Conservation (phyloP, 257 asterid genomes). For the Solanum habrochaites region DNA sequence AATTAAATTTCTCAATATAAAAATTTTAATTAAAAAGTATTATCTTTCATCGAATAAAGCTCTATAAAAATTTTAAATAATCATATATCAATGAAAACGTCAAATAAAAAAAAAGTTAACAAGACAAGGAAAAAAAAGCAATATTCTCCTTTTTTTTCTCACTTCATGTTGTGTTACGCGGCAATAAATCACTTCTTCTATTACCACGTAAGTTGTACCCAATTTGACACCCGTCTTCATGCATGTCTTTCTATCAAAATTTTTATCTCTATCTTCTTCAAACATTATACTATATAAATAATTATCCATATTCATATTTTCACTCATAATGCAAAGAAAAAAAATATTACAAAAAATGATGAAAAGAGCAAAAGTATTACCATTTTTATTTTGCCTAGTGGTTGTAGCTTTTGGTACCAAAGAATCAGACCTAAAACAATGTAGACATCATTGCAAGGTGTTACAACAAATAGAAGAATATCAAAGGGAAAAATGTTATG, state of each 20-base stretch:
- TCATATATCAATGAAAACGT: too few species aligned
- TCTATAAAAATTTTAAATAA: too few species aligned
- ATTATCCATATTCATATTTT: neutral
- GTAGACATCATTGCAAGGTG: slow-evolving; percentile 22
- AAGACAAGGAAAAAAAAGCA: neutral
- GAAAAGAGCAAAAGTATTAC: neutral
- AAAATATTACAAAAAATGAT: neutral
- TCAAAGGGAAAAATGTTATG: slow-evolving; percentile 2
- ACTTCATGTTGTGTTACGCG: neutral
- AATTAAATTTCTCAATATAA: too few species aligned
- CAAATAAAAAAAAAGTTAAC: too few species aligned
- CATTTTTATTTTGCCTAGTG: slow-evolving; percentile 1
- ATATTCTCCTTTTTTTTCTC: too few species aligned
- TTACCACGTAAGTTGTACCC: slow-evolving; percentile 13
- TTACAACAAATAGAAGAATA: neutral
- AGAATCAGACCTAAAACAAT: slow-evolving; percentile 16
- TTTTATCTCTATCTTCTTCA: slow-evolving; percentile 1
- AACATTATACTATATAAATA: neutral
- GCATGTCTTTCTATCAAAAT: slow-evolving; percentile 13
- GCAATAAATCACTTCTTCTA: neutral
- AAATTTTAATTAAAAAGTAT: too few species aligned
- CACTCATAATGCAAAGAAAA: neutral
- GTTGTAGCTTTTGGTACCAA: neutral
- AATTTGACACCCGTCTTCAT: slow-evolving; percentile 23
- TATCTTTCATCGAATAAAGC: too few species aligned